These are phyloP conservation scores for Nicotiana undulata DNA, from an alignment of 257 asterid species.

Conservation along the genomic window DNA sequence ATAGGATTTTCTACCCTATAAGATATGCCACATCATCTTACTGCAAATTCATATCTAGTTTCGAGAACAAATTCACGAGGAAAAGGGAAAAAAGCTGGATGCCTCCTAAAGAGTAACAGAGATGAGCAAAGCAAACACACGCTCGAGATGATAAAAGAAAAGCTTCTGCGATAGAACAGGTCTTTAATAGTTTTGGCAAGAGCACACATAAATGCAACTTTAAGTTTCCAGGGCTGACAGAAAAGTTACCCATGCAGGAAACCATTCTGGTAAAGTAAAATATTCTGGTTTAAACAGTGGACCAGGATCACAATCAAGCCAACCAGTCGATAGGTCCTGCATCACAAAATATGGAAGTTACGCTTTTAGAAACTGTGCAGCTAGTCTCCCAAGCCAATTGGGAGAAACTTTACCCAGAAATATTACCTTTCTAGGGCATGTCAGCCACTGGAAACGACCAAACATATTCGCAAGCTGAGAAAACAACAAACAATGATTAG, in stretches of 20 bases:
- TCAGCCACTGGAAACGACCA: slow-evolving; percentile 86
- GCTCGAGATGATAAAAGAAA: neutral
- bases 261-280: slow-evolving; percentile 57
- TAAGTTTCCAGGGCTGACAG: neutral
- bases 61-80: neutral
- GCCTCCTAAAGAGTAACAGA: neutral
- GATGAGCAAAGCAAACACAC: neutral
- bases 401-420: slow-evolving; percentile 6
- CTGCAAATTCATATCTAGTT: neutral
- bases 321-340: slow-evolving; percentile 89
- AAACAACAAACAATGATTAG: slow-evolving; percentile 8
- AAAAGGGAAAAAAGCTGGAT: neutral
- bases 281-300: slow-evolving; percentile 70
- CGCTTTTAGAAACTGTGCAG: slow-evolving; percentile 3
- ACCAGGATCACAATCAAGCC: slow-evolving; percentile 97
- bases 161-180: neutral
- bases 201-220: neutral
- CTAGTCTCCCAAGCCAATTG: neutral
- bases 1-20: too few relatives aligned
- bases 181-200: neutral
- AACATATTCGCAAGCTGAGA: slow-evolving; percentile 78
- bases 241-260: slow-evolving; percentile 68
- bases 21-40: too few relatives aligned
- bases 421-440: slow-evolving; percentile 93
- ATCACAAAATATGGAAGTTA: slow-evolving; percentile 7